Evolutionary conservation across 768 basidiomycete species (phyloP).

Genomic region (Kondoa malvinella): DNA sequence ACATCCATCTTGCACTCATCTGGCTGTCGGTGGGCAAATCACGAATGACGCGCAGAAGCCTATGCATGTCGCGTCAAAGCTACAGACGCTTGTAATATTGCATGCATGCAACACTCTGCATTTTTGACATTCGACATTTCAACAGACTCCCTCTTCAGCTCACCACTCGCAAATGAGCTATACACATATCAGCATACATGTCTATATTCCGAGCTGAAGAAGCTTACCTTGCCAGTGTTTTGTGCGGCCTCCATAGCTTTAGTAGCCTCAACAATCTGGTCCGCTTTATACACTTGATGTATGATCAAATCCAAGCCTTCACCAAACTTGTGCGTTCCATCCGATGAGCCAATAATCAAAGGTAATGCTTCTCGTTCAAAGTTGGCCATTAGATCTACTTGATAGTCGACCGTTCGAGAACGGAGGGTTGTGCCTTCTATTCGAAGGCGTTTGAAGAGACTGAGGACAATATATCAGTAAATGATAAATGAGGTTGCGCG

Average conservation of each 20-base stretch:
- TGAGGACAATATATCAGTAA: no score
- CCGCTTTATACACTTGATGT: constrained; percentile 44
- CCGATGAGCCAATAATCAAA: constrained; percentile 18
- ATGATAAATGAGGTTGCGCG: no score
- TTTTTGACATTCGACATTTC: no score
- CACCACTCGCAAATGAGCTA: neutral
- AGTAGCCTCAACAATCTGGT: neutral
- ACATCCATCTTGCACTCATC: no score
- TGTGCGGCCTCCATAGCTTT: neutral
- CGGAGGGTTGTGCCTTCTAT: constrained; percentile 68
- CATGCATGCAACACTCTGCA: no score
- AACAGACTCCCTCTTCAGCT: no score
- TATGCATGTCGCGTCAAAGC: no score
- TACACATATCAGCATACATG: no score
- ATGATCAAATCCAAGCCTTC: constrained; percentile 40
- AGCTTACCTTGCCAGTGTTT: neutral
- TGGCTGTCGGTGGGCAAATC: no score
- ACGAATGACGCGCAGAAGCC: no score
- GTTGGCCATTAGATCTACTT: constrained; percentile 43
- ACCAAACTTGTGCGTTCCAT: constrained; percentile 10
- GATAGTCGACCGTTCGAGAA: constrained; percentile 55
- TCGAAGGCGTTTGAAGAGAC: constrained; percentile 56
- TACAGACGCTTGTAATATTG: no score
- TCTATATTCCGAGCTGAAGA: neutral
- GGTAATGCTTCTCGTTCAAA: constrained; percentile 26